phyloP scores from a whole-genome alignment of 441 rosid species.

The Arabidopsis hybrid region DNA sequence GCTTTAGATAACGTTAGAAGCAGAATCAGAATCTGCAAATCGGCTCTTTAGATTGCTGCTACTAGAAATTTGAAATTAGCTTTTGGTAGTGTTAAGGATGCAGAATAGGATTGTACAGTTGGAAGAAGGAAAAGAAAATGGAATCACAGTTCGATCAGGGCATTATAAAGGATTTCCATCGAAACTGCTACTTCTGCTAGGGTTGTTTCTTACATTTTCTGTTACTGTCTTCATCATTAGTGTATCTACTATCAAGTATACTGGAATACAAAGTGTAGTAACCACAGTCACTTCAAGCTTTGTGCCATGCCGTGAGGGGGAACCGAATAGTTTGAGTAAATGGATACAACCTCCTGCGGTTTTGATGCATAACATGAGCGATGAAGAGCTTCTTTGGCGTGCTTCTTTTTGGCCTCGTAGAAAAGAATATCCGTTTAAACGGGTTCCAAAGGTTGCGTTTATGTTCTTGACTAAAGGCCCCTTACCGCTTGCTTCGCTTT shows the following conservation, averaged over 20 bases:
- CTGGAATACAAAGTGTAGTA: slow-evolving; percentile 60
- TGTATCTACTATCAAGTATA: slow-evolving; percentile 66
- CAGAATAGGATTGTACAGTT: slow-evolving; percentile 62
- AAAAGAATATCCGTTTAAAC: slow-evolving; percentile 66
- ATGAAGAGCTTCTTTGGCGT: slow-evolving; percentile 83
- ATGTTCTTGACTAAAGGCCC: slow-evolving; percentile 99
- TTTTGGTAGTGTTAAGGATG: slow-evolving; percentile 43
- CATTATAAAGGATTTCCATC: slow-evolving; percentile 62
- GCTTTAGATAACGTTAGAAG: slow-evolving; percentile 34
- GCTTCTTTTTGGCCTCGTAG: slow-evolving; percentile 77
- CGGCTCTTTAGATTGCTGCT: slow-evolving; percentile 25
- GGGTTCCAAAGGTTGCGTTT: slow-evolving; percentile 91
- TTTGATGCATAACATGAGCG: slow-evolving; percentile 73
- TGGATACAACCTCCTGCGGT: slow-evolving; percentile 73
- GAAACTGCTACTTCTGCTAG: slow-evolving; percentile 59
- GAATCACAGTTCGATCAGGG: slow-evolving; percentile 45
- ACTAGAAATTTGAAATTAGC: neutral
- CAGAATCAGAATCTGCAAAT: slow-evolving; percentile 8
- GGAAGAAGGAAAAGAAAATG: slow-evolving; percentile 79
- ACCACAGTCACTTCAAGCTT: slow-evolving; percentile 57
- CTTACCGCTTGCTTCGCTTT: slow-evolving; percentile 80
- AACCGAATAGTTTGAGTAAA: slow-evolving; percentile 49
- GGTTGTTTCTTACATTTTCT: slow-evolving; percentile 63
- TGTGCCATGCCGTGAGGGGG: slow-evolving; percentile 56
- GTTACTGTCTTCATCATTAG: slow-evolving; percentile 69